Conservation (phyloP, 192 early-diverging fungal genomes). For the Coemansia furcata region DNA sequence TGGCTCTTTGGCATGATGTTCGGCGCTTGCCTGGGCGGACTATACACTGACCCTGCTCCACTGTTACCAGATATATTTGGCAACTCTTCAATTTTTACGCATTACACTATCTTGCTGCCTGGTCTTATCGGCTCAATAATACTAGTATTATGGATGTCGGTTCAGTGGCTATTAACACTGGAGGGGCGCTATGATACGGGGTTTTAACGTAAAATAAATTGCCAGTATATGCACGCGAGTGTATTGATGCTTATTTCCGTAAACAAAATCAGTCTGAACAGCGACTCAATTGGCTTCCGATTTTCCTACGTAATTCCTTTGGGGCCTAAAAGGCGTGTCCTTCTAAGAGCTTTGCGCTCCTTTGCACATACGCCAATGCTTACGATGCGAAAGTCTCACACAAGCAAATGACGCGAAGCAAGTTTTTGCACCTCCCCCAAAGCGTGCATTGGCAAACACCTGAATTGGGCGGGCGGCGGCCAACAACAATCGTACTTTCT, state of each 20-base stretch:
- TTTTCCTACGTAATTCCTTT: not conserved
- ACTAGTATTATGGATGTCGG: too few relatives aligned
- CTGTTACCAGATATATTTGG: too few relatives aligned
- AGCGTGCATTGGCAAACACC: not conserved
- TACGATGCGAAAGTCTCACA: not conserved
- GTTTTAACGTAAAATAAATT: too few relatives aligned
- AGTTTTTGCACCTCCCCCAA: not conserved
- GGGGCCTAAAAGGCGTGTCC: not conserved
- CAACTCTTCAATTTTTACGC: too few relatives aligned
- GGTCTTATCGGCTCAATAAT: too few relatives aligned
- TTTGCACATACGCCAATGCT: not conserved
- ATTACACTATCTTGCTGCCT: too few relatives aligned
- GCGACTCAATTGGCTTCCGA: not conserved
- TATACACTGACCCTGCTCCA: too few relatives aligned
- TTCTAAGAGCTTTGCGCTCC: not conserved
- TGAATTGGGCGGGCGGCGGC: not conserved
- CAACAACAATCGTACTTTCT: not conserved
- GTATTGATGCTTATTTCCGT: not conserved
- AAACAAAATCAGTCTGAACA: not conserved
- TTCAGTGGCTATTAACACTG: too few relatives aligned
- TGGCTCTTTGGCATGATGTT: too few relatives aligned
- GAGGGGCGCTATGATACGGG: too few relatives aligned
- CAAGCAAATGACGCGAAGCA: not conserved
- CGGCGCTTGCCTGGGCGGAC: too few relatives aligned
- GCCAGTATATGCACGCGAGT: not conserved